phyloP scores from a whole-genome alignment of 2,329 filamentous ascomycete genomes.

The Cercospora sp. region DNA sequence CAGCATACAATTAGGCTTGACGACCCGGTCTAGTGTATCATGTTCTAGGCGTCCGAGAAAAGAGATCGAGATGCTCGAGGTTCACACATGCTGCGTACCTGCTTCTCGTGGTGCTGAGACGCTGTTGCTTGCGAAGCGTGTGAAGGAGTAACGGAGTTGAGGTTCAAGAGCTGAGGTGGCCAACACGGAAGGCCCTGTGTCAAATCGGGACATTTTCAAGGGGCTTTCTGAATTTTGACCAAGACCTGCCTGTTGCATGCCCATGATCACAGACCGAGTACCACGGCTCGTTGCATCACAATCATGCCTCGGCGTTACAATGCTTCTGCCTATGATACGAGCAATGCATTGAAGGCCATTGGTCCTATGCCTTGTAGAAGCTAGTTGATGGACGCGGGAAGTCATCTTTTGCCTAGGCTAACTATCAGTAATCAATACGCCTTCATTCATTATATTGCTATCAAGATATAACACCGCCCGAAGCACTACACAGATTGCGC shows the following conservation, averaged over 20 bases:
- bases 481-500: background rate
- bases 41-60: background rate
- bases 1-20: background rate
- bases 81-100: background rate
- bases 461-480: background rate
- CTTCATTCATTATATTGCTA: background rate
- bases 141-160: background rate
- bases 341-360: background rate
- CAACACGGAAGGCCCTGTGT: background rate
- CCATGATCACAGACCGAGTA: background rate
- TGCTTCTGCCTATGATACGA: background rate
- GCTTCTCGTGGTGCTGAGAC: background rate
- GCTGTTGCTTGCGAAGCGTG: background rate
- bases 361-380: background rate
- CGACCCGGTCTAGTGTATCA: background rate
- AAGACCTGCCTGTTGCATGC: background rate
- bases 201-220: background rate
- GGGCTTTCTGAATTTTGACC: background rate
- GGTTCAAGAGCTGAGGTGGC: background rate
- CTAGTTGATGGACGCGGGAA: background rate
- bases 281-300: background rate
- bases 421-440: background rate
- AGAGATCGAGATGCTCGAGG: background rate
- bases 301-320: conserved; percentile 3
- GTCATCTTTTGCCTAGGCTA: background rate